Percentiles rank a stretch among this genome's conserved stretches.
phyloP scores from a whole-genome alignment of 2,329 filamentous ascomycete species.

The Fusarium duplospermum region DNA sequence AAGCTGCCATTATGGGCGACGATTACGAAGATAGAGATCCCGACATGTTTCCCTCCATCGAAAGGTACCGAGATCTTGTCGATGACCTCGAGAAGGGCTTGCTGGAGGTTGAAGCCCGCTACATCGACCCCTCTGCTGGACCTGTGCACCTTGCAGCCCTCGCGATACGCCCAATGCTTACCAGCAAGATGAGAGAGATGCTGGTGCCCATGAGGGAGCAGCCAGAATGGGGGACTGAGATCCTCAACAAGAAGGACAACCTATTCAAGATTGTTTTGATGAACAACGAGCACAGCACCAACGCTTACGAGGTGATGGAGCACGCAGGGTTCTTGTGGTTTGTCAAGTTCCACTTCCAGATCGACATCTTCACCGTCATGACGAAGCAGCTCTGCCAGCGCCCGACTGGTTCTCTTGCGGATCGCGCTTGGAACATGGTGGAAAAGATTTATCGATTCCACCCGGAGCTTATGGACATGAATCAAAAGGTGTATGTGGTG shows the following conservation, averaged over 20 bases:
- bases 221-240: constrained; percentile 62
- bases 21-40: constrained; percentile 49
- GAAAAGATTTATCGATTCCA: constrained; percentile 61
- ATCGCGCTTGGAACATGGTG: constrained; percentile 64
- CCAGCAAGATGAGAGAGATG: constrained; percentile 62
- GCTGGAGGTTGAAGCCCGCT: constrained; percentile 59
- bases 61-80: constrained; percentile 57
- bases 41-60: constrained; percentile 46
- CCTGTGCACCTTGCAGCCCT: constrained; percentile 63
- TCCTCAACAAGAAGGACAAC: constrained; percentile 62
- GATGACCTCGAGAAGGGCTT: constrained; percentile 57
- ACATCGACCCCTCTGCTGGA: constrained; percentile 64
- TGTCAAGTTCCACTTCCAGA: constrained; percentile 64
- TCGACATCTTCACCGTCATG: constrained; percentile 67
- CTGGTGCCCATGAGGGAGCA: constrained; percentile 59
- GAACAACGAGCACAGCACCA: constrained; percentile 60
- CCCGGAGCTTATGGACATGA: constrained; percentile 62
- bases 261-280: constrained; percentile 66
- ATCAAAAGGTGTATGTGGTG: constrained; percentile 56
- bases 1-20: constrained; percentile 61
- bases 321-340: constrained; percentile 67
- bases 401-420: constrained; percentile 61
- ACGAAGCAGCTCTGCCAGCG: constrained; percentile 65
- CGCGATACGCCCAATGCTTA: constrained; percentile 59
- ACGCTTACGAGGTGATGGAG: constrained; percentile 56